Base-by-base conservation (phyloP, 257 asterid genomes). In the Primulina tabacum region DNA sequence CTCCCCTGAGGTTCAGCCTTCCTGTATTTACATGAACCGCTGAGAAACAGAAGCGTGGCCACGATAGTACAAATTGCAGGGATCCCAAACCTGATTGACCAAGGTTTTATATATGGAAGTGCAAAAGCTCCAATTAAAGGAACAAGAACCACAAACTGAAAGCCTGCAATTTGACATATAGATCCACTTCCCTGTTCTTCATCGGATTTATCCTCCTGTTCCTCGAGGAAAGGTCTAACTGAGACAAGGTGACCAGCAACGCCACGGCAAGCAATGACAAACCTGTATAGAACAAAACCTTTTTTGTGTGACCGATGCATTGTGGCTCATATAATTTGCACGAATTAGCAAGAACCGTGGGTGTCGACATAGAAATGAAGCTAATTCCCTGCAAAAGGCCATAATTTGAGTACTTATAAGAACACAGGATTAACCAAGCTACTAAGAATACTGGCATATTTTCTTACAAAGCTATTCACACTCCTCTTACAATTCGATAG, bases 191-290 rank as follows among this genome's bases (percentile, higher is more conserved):
- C 29, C 29, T 0, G 8, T 56, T 21, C 8, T 17, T 21, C 61
- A 56, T 18, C 11, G 9, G 8, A 2, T 21, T 56, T 21, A 21
- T 21, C 24, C 10, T 56, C 28, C 61, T 56, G 21, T 56, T 17
- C 29, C 61, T 56, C n/a, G 61, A 56, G 61, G 61, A 56, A 56
- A 17, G 61, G 61, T 1, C 18, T 28, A 17, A 56, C 3, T 6
- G 61, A 56, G 61, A 56, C 61, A 56, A 56, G 29, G 61, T 56
- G 61, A 56, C 61, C 61, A 56, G 61, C 21, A 8, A 56, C 26
- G 8, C 61, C 2, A 56, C 61, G 18, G 61, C 8, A 17, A 56
- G 12, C 3, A 55, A 55, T n/a, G 60, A 24, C 60, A 55, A 16
- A 17, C 60, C 60, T 16, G 26, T 20, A 55, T 55, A 56, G 61